Conservation (phyloP, 176 grass and related monocot species). For the Otatea glauca region DNA sequence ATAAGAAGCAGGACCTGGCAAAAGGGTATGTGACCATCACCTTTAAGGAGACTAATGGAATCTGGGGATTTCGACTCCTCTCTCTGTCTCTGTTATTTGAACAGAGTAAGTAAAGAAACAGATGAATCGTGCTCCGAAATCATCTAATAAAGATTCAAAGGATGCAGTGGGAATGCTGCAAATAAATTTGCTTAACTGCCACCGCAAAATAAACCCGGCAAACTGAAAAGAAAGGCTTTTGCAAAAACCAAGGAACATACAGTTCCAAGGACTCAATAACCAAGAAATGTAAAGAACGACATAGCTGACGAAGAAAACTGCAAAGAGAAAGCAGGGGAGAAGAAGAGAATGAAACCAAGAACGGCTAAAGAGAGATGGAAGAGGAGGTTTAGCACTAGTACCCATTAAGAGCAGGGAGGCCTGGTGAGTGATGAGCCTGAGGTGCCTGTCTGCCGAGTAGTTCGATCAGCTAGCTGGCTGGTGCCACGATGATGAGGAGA, state of each 20-base stretch:
- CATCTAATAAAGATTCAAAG: not conserved
- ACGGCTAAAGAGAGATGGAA: not conserved
- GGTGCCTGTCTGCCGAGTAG: not conserved
- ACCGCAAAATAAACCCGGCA: not conserved
- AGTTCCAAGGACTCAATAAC: slow-evolving; percentile 25
- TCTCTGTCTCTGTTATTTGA: not conserved
- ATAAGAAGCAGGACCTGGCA: slow-evolving; percentile 53
- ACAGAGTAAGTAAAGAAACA: not conserved
- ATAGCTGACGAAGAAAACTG: not conserved
- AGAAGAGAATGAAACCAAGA: not conserved
- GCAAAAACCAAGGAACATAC: slow-evolving; percentile 25
- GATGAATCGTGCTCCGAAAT: slow-evolving; percentile 13
- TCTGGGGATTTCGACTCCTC: slow-evolving; percentile 26
- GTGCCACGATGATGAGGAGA: slow-evolving; percentile 10
- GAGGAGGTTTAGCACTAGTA: not conserved
- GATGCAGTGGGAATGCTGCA: not conserved
- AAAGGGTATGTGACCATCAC: slow-evolving; percentile 11
- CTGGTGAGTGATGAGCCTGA: not conserved
- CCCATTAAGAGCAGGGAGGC: slow-evolving; percentile 44
- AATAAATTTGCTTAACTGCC: not conserved
- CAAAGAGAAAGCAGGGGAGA: slow-evolving; percentile 6
- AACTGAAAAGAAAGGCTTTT: slow-evolving; percentile 15
- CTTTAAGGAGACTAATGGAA: not conserved
- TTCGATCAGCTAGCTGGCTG: slow-evolving; percentile 20
- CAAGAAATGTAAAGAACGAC: slow-evolving; percentile 14